Evolutionary conservation across 108 stramenopile genomes (phyloP), one percentile per base, ranked within the genome.

Genomic region (Nannochloropsis salina): DNA sequence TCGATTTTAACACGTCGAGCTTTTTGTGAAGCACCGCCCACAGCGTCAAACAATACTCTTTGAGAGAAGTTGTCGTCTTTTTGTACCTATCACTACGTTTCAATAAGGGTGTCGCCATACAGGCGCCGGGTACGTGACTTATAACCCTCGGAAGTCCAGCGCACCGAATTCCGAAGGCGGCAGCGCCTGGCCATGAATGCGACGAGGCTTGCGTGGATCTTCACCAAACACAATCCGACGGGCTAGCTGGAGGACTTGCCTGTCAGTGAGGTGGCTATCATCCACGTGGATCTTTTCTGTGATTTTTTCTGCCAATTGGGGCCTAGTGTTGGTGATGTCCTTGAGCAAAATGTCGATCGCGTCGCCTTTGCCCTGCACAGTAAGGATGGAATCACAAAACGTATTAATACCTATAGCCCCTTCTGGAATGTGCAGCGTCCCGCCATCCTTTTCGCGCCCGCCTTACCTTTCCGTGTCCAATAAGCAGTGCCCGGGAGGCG

Each of bases 181-280:
- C 47, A 51, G 47, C 12, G 47, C 12, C 15, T 51, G 47, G 47
- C 47, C 47, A 15, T 51, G 47, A 51, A 51, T 51, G 47, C 47
- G 47, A 51, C 47, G 47, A 15, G 47, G 12, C 47, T 51, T 51
- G 8, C 61, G 61, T 74, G 61, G 61, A n/a, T 74, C 61, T 6
- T n/a, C 61, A n/a, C 8, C 61, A 3, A n/a, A 74, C 3, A 74
- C 61, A 8, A 74, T n/a, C 4, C n/a, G 61, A n/a, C 61, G 61
- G 20, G 8, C 61, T n/a, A 74, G 20, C n/a, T n/a, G 61, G 20
- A 74, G n/a, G n/a, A 74, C n/a, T 74, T 74, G 61, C 4, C 61
- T 74, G 61, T 74, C 61, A 15, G 61, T 74, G 61, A 74, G 61
- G n/a, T 74, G 61, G 61, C 20, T 74, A 74, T 74, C 61, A n/a